phyloP scores from a whole-genome alignment of 2,329 filamentous ascomycete genomes.

The Akanthomyces muscarius region DNA sequence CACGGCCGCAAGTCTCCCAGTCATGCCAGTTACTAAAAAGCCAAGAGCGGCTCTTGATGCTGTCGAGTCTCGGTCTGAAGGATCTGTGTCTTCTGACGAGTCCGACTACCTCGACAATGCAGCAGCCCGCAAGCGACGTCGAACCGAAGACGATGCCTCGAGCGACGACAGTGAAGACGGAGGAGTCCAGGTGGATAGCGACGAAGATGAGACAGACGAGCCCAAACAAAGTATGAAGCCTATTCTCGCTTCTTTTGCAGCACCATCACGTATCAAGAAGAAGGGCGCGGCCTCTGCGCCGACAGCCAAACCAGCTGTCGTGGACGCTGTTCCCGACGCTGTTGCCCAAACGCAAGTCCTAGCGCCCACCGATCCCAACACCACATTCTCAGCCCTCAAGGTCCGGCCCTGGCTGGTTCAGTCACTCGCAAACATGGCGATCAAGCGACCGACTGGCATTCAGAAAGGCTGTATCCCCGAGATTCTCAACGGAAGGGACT shows the following conservation, averaged over 20 bases:
- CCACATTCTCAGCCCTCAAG: constrained; percentile 67
- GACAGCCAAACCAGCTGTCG: constrained; percentile 10
- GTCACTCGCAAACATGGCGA: constrained; percentile 72
- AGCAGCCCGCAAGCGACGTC: constrained; percentile 44
- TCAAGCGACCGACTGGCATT: constrained; percentile 85
- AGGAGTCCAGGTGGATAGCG: constrained; percentile 21
- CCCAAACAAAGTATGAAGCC: constrained; percentile 29
- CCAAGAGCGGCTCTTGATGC: constrained; percentile 5
- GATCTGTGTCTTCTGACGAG: constrained; percentile 29
- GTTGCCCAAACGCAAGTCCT: constrained; percentile 36
- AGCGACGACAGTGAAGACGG: constrained; percentile 27
- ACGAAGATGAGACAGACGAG: constrained; percentile 29
- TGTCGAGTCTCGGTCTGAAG: background rate
- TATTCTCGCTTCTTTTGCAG: constrained; percentile 41
- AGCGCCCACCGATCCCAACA: constrained; percentile 52
- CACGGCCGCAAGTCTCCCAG: background rate
- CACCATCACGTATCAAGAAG: constrained; percentile 51
- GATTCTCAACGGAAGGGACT: constrained; percentile 86
- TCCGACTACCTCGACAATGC: constrained; percentile 49
- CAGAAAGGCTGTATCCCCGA: constrained; percentile 90
- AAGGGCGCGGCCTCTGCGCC: constrained; percentile 25
- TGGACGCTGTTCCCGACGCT: background rate
- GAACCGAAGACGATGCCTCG: constrained; percentile 26
- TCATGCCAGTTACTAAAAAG: constrained; percentile 17
- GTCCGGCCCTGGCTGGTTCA: constrained; percentile 85